Evolutionary conservation across 208 protist genomes (phyloP), one percentile per base, ranked within the genome.

Genomic region (Trypanosoma avium): DNA sequence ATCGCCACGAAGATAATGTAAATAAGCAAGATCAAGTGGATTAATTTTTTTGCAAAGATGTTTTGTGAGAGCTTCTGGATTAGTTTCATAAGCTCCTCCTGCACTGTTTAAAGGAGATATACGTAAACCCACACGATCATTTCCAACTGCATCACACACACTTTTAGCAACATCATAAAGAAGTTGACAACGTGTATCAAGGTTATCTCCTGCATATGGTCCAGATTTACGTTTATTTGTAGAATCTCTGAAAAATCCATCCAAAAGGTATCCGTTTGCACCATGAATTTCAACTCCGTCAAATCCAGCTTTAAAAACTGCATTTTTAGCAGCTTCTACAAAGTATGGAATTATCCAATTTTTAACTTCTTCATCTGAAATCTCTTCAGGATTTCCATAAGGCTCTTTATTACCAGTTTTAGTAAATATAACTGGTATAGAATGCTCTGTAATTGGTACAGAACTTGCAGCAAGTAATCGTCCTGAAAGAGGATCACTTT

Each of bases 251-350:
- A 97, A 49, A 67, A 98, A 98, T 40, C 73, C 61, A 46, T 89
- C 82, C 21, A 97, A 70, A 13, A 98, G 58, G 73, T 97, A 98
- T n/a, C 91, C 94, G 71, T 97, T 84, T 13, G 83, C 88, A 29
- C 73, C 78, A 63, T 97, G 95, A 27, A 98, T 67, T 84, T 97
- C 69, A 47, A 98, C 76, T 8, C 82, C 89, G 61, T 97, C 94
- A 68, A 97, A 97, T 10, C 93, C 92, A 19, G 88, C 87, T 36
- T 73, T 69, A 9, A 40, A 22, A 13, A 87, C 75, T 10, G 81
- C 77, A 33, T 90, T 86, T 58, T 71, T 79, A 0, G 93, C 90
- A 0, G 86, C 82, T 0, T 79, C 48, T 46, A 53, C 82, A 74
- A 87, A 98, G 9, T 67, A 47, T 26, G 77, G 7, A 40, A 93